Base-by-base conservation (phyloP, 805 yeast genomes). In the Ogataea allantospora region DNA sequence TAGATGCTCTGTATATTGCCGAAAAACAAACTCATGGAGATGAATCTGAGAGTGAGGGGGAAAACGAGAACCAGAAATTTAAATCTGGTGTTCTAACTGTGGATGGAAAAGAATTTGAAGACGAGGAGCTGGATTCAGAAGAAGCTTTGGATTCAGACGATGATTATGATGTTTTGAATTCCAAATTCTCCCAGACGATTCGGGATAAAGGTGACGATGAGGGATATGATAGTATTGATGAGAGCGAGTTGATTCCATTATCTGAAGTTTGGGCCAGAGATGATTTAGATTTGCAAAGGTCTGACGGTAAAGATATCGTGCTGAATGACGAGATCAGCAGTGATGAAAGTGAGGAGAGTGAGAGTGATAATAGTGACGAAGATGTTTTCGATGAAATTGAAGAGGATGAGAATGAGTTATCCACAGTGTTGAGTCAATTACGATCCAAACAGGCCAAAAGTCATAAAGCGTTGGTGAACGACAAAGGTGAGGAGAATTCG, bases 211-310 rank as follows among this genome's bases (percentile, higher is more conserved):
- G 70, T 7, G 73, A 66, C 7, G 78, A 70, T 12, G 80, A 74
- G 5, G 91, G 76, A 9, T 83, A 85, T 54, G 75, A 75, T 17
- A 80, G 89, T 54, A 70, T 84, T 28, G 95, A 87, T 51, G 96
- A 87, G 55, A 67, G 62, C 20, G 84, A 87, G 48, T 69, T 88
- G 37, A 72, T 83, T 42, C 76, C 95, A 0, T 67, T 88, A 26
- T 83, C 95, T n/a, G 88, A 81, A 49, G 88, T 86, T 3, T 88
- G 95, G 95, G 96, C 84, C 54, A 61, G 78, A 62, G 93, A 86
- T 57, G 87, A 80, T 21, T 63, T 58, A 19, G 81, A 75, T 42
- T 46, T 55, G 35, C 55, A 56, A 27, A 54, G 50, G 30, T 43
- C 54, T 27, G 44, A 51, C 17, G 43, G 48, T 14, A 17, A 48